Evolutionary conservation across 257 asterid species (phyloP).

Genomic region (Nicotiana undulata): DNA sequence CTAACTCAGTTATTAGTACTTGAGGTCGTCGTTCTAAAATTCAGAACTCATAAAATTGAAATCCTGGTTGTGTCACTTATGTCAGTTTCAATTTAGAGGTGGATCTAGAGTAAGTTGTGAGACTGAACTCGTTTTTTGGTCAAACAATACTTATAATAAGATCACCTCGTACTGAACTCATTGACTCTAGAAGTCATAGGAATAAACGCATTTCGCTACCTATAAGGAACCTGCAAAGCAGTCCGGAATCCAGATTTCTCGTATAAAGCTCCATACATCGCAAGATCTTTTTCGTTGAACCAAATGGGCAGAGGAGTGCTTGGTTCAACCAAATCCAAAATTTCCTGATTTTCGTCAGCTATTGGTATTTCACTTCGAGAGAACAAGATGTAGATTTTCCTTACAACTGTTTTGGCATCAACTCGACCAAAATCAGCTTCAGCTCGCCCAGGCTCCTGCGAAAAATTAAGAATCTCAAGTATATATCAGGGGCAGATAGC

Average conservation of each 20-base stretch:
- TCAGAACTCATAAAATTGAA: no score
- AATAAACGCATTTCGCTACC: slow-evolving; percentile 21
- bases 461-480: background rate
- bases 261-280: slow-evolving; percentile 45
- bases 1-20: no score
- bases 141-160: background rate
- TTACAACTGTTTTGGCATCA: slow-evolving; percentile 63
- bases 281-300: slow-evolving; percentile 64
- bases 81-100: background rate
- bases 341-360: slow-evolving; percentile 56
- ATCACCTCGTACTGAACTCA: no score
- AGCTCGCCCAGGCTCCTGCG: slow-evolving; percentile 75
- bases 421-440: slow-evolving; percentile 74
- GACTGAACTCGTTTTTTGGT: background rate
- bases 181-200: no score
- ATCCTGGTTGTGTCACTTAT: no score
- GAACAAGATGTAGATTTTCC: slow-evolving; percentile 59
- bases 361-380: slow-evolving; percentile 57
- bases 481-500: background rate
- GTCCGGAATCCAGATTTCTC: slow-evolving; percentile 64
- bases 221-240: slow-evolving; percentile 66
- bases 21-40: no score
- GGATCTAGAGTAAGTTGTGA: background rate
- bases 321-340: slow-evolving; percentile 66
- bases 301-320: slow-evolving; percentile 56